Evolutionary conservation across 2,329 filamentous ascomycete genomes (phyloP), one percentile per base, ranked within the genome.

Genomic region (Botryotinia calthae): DNA sequence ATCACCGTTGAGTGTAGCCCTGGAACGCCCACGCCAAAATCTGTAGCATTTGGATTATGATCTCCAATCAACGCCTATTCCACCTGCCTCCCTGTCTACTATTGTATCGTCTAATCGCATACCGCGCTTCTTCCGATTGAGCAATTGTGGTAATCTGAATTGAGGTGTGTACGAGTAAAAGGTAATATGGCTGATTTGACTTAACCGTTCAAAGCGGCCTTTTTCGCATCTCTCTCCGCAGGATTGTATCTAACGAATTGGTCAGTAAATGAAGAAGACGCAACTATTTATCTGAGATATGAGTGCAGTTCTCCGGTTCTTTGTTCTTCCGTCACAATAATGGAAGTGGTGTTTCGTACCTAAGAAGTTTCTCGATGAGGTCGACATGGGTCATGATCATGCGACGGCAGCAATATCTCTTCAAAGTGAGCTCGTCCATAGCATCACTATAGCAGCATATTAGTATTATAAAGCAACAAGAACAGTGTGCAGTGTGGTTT

Each of bases 321-420:
- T 51, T 66, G 37, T 58, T n/a, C 16, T 0, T 66, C 46, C 46
- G 65, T 16, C 22, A 40, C 46, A 48, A 56, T 59, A 44, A 67
- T 70, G 3, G 61, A 46, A 34, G 28, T 42, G 62, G 54, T 34
- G 61, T n/a, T 75, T 31, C 78, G 78, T 90, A 97, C 93, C 95
- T 93, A 77, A 99, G 89, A 68, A 99, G 89, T 85, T 99, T 99
- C 87, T 99, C 96, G 79, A 99, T 98, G 75, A 99, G 87, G 82
- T 99, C 96, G 80, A 99, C 96, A 84, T 99, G 96, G 74, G 96
- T 99, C 93, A 99, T 98, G 83, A 99, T 90, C 96, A 99, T 99
- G 81, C 96, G 92, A 79, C 96, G 93, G 86, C 96, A 99, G 88
- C 96, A 99, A 86, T 99, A 99, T 79, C 96, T 90, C 84, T 94